A percentile compares a stretch with the other conserved stretches of the same genome.
Conservation (phyloP, 1,139 yeast genomes). For the Entelexis paramagnoliae region DNA sequence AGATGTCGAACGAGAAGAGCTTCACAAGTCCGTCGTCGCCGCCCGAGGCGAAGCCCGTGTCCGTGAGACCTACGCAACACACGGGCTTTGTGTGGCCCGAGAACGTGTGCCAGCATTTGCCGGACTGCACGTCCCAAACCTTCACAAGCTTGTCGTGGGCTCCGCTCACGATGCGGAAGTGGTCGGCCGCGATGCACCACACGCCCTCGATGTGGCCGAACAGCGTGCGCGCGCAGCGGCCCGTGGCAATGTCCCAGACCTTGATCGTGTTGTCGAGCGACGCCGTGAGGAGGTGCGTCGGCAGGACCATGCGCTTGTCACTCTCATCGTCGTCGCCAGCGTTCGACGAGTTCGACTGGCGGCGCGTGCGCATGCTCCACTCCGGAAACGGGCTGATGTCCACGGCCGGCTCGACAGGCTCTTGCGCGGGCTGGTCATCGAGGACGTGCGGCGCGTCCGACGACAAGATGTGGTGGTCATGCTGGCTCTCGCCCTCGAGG, state of each 20-base stretch:
- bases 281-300: conserved; percentile 77
- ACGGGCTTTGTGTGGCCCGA: conserved; percentile 66
- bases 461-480: conserved; percentile 25
- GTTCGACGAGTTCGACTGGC: neutral
- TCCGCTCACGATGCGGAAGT: conserved; percentile 85
- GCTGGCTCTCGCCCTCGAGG: conserved; percentile 31
- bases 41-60: conserved; percentile 81
- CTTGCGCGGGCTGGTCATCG: neutral
- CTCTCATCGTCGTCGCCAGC: conserved; percentile 18
- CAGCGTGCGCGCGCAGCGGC: conserved; percentile 81
- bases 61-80: conserved; percentile 80
- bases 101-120: conserved; percentile 87
- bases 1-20: conserved; percentile 59
- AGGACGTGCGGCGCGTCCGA: neutral
- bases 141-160: conserved; percentile 85
- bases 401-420: neutral
- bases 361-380: conserved; percentile 3
- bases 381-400: conserved; percentile 2
- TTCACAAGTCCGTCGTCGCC: conserved; percentile 78
- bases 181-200: conserved; percentile 93
- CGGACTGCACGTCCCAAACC: conserved; percentile 92
- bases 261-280: conserved; percentile 90
- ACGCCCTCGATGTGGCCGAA: conserved; percentile 98
- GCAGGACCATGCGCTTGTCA: conserved; percentile 32
- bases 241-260: conserved; percentile 80